Percentiles rank a stretch among this genome's conserved stretches.
phyloP scores from a whole-genome alignment of 139 green algal species.

The Asterochloris sp. region DNA sequence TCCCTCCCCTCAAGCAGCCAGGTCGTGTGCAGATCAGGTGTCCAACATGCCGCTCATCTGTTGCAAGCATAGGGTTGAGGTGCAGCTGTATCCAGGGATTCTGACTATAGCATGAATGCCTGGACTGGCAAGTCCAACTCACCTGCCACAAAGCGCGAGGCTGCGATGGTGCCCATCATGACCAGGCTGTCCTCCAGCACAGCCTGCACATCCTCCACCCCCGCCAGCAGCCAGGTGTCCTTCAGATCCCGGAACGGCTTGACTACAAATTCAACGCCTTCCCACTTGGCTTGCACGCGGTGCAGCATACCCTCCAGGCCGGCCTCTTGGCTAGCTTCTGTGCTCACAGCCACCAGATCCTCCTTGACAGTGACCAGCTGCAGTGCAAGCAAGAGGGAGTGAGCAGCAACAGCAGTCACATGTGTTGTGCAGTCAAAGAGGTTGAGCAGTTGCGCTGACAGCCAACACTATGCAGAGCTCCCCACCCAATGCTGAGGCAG shows the following conservation, averaged over 20 bases:
- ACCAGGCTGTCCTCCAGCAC: conserved; percentile 82
- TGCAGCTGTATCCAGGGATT: too few species aligned
- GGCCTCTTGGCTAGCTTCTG: conserved; percentile 76
- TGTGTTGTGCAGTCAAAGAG: neutral
- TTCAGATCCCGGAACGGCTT: conserved; percentile 83
- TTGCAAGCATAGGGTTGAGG: too few species aligned
- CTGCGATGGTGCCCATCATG: conserved; percentile 79
- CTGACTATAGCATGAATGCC: too few species aligned
- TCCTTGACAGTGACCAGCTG: conserved; percentile 58
- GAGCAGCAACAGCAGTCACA: neutral
- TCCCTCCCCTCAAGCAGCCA: too few species aligned
- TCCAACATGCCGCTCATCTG: too few species aligned
- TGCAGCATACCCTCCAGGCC: conserved; percentile 75
- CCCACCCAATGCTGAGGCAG: too few species aligned
- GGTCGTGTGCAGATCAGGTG: too few species aligned
- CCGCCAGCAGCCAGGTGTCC: conserved; percentile 79
- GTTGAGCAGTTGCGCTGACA: too few species aligned
- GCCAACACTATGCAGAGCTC: too few species aligned
- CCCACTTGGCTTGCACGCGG: conserved; percentile 72
- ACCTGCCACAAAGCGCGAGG: conserved; percentile 39
- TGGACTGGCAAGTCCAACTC: neutral
- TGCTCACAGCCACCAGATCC: conserved; percentile 49
- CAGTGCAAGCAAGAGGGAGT: neutral
- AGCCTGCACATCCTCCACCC: conserved; percentile 74
- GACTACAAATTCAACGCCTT: conserved; percentile 65